Conservation (phyloP, 306 rosid genomes). For the Quercus agrifolia region DNA sequence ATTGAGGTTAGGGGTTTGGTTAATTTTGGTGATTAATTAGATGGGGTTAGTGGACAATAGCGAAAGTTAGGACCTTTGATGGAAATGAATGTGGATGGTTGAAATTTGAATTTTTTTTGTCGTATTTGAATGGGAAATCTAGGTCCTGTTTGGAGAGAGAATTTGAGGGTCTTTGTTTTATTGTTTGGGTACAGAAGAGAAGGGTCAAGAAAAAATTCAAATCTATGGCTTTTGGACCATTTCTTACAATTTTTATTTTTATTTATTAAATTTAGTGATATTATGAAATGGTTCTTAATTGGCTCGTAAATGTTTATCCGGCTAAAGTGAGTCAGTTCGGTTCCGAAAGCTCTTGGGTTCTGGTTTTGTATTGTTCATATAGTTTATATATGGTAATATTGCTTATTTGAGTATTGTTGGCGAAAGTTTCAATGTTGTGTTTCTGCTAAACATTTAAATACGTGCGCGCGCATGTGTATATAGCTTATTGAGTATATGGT, state of each 20-base stretch:
- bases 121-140: background rate
- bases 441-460: too few species aligned
- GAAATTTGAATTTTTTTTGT: background rate
- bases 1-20: background rate
- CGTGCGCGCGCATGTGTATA: too few species aligned
- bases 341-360: background rate
- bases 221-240: background rate
- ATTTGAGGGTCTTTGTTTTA: background rate
- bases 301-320: background rate
- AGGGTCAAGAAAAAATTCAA: background rate
- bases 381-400: too few species aligned
- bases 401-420: too few species aligned
- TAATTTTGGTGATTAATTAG: background rate
- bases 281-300: background rate
- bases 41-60: background rate
- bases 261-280: background rate
- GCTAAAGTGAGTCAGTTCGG: background rate
- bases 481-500: too few species aligned
- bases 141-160: background rate
- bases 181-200: background rate
- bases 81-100: background rate
- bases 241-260: background rate
- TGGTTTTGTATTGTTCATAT: background rate
- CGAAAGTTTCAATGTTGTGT: too few species aligned
- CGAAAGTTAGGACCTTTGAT: background rate